Conservation (phyloP, 148 eudicot genomes). For the Spergularia marina region DNA sequence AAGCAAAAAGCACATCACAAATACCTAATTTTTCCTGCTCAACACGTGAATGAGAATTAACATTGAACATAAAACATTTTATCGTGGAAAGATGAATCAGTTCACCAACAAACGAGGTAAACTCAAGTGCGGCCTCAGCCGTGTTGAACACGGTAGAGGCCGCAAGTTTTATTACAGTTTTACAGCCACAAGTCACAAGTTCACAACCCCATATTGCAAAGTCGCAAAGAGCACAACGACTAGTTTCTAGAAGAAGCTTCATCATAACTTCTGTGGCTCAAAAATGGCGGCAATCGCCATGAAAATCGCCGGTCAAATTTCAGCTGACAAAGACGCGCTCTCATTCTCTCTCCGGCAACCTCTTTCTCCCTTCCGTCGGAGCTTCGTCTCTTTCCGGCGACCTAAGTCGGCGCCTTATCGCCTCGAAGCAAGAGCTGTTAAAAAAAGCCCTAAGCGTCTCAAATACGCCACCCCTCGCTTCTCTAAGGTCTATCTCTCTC, state of each 20-base stretch:
- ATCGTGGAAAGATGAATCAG: too few relatives aligned
- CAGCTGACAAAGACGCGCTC: neutral
- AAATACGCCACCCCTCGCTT: conserved; percentile 64
- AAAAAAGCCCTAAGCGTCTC: conserved; percentile 75
- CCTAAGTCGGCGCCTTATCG: conserved; percentile 16
- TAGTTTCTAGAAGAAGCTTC: neutral
- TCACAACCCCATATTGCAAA: too few relatives aligned
- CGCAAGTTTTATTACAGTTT: too few relatives aligned
- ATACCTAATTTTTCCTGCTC: too few relatives aligned
- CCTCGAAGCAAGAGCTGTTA: conserved; percentile 32
- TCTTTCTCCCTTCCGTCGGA: conserved; percentile 9
- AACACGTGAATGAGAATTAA: too few relatives aligned
- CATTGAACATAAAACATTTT: too few relatives aligned
- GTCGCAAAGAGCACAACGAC: too few relatives aligned
- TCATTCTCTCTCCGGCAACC: conserved; percentile 5
- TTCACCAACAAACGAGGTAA: too few relatives aligned
- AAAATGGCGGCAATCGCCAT: conserved; percentile 28
- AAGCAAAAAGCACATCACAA: too few relatives aligned
- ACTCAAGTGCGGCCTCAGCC: too few relatives aligned
- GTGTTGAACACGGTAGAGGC: too few relatives aligned
- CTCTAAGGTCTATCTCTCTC: conserved; percentile 44
- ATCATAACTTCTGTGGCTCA: conserved; percentile 10
- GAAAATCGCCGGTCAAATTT: conserved; percentile 3
- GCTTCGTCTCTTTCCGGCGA: conserved; percentile 32
- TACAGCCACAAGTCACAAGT: too few relatives aligned